phyloP scores from a whole-genome alignment of 305 asterid species.

The Rubia balearica region DNA sequence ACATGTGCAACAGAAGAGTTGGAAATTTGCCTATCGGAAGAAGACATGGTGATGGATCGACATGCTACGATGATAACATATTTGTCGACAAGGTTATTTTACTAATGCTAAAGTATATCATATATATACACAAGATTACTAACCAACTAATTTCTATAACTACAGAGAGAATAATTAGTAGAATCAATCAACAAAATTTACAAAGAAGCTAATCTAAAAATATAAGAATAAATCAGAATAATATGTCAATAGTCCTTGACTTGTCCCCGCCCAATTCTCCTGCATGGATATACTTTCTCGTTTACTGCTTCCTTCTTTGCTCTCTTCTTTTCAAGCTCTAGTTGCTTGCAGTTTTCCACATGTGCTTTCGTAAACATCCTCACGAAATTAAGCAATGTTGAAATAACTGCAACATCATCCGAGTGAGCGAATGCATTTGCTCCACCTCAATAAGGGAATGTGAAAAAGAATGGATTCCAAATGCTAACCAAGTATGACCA shows the following conservation, averaged over 20 bases:
- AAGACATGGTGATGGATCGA: no score
- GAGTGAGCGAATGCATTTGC: background rate
- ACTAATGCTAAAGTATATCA: no score
- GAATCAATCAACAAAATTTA: no score
- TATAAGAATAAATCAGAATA: constrained; percentile 8
- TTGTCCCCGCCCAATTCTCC: constrained; percentile 22
- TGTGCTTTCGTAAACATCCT: constrained; percentile 61
- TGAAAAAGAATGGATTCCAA: background rate
- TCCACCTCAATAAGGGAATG: background rate
- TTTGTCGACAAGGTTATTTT: no score
- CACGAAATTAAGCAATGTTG: constrained; percentile 67
- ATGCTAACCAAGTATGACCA: background rate
- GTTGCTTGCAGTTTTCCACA: constrained; percentile 67
- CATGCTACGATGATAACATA: no score
- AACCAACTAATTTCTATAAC: no score
- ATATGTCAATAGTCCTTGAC: constrained; percentile 4
- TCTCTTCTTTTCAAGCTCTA: constrained; percentile 68
- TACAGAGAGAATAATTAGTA: no score
- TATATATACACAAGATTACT: no score
- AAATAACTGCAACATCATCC: constrained; percentile 50
- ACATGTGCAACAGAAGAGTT: no score
- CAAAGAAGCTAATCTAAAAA: background rate
- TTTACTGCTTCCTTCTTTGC: constrained; percentile 53
- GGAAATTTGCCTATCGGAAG: no score
- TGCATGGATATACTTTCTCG: constrained; percentile 25